Evolutionary conservation across 2,329 filamentous ascomycete genomes (phyloP).

Genomic region (Verticillium tricorpus): DNA sequence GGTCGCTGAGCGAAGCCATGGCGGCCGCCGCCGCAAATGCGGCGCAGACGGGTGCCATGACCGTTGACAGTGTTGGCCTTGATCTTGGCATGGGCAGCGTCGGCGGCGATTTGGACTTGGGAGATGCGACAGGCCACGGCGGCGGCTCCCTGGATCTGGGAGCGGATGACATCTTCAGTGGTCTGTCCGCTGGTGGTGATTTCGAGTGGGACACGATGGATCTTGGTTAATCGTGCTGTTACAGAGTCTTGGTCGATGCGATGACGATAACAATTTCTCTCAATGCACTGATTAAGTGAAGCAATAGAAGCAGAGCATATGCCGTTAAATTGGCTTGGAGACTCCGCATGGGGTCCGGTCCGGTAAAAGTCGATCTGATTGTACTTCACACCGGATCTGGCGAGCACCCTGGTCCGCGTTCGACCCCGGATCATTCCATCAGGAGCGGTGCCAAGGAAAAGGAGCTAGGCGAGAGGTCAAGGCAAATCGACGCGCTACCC

Average conservation of each 20-base stretch:
- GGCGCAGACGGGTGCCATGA: constrained; percentile 33
- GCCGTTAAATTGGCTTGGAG: no score
- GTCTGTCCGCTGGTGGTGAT: constrained; percentile 36
- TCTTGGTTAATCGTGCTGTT: constrained; percentile 8
- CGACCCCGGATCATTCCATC: neutral
- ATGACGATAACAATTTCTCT: neutral
- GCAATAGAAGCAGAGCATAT: no score
- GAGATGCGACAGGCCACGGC: constrained; percentile 26
- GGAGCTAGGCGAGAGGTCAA: neutral
- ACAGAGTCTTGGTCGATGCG: neutral
- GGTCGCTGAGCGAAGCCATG: constrained; percentile 34
- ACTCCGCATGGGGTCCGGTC: neutral
- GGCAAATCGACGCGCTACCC: neutral
- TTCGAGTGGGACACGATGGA: constrained; percentile 38
- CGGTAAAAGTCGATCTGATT: neutral
- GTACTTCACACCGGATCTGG: neutral
- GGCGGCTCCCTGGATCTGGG: constrained; percentile 35
- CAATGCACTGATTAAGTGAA: neutral
- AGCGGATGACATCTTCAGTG: constrained; percentile 31
- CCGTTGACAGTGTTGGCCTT: constrained; percentile 37
- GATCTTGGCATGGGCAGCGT: constrained; percentile 39
- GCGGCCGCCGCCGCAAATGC: constrained; percentile 32
- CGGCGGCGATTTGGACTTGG: constrained; percentile 33
- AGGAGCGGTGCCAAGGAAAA: no score
- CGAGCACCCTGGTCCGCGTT: neutral